Base-by-base conservation (phyloP, 2,329 filamentous ascomycete species). In the Periconia macrospinosa region DNA sequence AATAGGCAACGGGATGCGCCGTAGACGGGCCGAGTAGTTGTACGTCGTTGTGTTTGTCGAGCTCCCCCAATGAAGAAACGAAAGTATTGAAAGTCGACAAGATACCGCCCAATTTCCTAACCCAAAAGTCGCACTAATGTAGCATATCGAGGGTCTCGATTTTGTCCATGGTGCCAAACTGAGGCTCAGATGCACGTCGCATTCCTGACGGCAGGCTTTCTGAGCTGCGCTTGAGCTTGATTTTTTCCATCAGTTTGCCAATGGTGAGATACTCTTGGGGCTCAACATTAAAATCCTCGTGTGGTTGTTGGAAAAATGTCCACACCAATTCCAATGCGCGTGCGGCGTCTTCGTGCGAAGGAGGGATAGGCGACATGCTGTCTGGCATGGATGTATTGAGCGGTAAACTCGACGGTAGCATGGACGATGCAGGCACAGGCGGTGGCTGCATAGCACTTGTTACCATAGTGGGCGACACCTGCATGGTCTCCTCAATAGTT, bases 291-390 rank as follows among this genome's bases (percentile, higher is more conserved):
- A 91, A 83, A 1, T 86, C 87, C 19, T 74, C 78, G 0, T 86
- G 85, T 61, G 89, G 84, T 55, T 86, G 86, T 63, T 91, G 84
- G 70, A 97, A 89, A 68, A 93, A 96, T 55, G 77, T 87, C 70
- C 96, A 83, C 18, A 97, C 84, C 2, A 92, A 86, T 65, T 93
- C 88, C 5, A 95, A 82, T 1, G 92, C 93, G 48, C 86, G 83
- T 40, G 90, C 84, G 3, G 92, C 92, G 71, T 97, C 92, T 63
- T 97, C 92, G 61, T 92, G 89, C 1, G 88, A 89, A 75, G 83
- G 87, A 82, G 47, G 85, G 81, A 41, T 83, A 81, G 56, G 84
- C 77, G 37, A 85, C 77, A 33, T 70, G 45, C 62, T 67, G 30
- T 68, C 64, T 35, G 62, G 54, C 17, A 61, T 53, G n/a, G 66